phyloP scores from a whole-genome alignment of 139 green algal species.

The Coelastrella sp. region DNA sequence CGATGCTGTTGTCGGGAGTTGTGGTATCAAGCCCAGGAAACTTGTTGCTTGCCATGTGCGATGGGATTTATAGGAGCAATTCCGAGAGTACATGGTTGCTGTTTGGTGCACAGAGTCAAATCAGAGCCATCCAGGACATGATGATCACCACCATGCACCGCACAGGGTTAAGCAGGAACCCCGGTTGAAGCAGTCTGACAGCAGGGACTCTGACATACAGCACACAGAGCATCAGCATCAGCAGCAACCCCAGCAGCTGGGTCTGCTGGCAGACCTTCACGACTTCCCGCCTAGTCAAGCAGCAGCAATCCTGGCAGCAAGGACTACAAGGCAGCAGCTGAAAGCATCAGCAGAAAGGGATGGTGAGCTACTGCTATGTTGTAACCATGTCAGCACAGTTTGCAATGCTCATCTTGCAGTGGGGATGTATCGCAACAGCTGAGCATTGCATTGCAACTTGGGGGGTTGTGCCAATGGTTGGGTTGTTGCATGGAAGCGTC shows the following conservation, averaged over 20 bases:
- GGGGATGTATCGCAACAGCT: too few species aligned
- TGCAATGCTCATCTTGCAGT: too few species aligned
- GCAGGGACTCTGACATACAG: conserved; percentile 2
- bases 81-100: too few species aligned
- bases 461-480: too few species aligned
- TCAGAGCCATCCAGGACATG: conserved; percentile 8
- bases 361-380: background rate
- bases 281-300: background rate
- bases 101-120: conserved; percentile 10
- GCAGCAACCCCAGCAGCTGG: background rate
- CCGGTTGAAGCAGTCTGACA: conserved; percentile 17
- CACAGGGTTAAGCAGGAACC: background rate
- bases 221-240: background rate
- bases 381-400: background rate
- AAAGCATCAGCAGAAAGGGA: background rate
- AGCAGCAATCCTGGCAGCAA: conserved; percentile 10
- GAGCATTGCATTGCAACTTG: too few species aligned
- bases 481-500: too few species aligned
- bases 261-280: background rate
- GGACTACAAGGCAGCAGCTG: background rate
- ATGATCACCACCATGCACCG: background rate
- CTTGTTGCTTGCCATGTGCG: too few species aligned
- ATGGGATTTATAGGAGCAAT: too few species aligned
- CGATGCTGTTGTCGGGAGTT: too few species aligned
- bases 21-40: too few species aligned